Evolutionary conservation across 441 rosid species (phyloP).

Genomic region (Populus hybrid): DNA sequence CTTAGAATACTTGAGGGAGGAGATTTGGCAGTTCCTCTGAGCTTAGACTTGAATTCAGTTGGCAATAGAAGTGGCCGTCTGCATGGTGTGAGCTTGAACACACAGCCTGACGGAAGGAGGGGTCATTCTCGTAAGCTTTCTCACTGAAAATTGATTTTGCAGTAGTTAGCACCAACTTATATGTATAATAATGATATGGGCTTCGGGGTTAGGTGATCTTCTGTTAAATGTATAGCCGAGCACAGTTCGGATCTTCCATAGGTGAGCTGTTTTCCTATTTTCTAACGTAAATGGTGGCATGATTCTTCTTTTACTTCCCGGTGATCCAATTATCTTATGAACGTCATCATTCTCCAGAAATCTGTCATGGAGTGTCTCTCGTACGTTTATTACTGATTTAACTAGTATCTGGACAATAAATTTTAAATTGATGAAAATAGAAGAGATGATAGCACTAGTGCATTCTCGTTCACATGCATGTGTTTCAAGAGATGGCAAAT

Average conservation of each 20-base stretch:
- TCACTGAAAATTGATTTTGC: constrained; percentile 33
- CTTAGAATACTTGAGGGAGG: constrained; percentile 64
- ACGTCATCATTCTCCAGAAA: neutral
- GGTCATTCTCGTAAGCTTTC: constrained; percentile 58
- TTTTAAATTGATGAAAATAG: neutral
- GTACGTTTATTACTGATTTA: neutral
- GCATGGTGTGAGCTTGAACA: constrained; percentile 36
- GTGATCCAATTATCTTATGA: neutral
- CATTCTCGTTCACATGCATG: neutral
- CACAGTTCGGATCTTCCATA: neutral
- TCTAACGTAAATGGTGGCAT: neutral
- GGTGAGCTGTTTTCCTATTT: constrained; percentile 2
- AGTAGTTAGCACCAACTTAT: neutral
- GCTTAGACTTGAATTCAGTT: constrained; percentile 45
- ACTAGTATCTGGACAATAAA: neutral
- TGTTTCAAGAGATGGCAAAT: neutral
- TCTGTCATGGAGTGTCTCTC: neutral
- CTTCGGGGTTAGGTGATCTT: neutral
- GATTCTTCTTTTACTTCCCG: neutral
- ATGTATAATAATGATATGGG: neutral
- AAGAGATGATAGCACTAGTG: neutral
- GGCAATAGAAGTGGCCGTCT: constrained; percentile 70
- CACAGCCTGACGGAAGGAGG: constrained; percentile 29
- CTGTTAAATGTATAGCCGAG: constrained; percentile 3
- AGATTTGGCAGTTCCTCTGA: constrained; percentile 35